phyloP scores from a whole-genome alignment of 345 rosid species.

The Aurinia saxatilis region DNA sequence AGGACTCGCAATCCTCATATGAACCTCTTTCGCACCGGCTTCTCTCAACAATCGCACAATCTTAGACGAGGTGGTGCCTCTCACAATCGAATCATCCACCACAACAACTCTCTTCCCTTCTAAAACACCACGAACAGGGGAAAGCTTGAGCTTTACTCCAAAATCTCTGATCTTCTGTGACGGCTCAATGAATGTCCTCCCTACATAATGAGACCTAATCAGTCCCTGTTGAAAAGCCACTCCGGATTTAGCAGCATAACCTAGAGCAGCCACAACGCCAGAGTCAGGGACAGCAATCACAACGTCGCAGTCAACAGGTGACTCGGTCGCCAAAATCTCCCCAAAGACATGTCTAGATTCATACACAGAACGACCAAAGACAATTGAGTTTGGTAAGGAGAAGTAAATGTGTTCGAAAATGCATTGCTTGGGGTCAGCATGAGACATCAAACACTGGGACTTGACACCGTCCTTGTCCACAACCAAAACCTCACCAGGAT shows the following conservation, averaged over 20 bases:
- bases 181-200: slow-evolving; percentile 96
- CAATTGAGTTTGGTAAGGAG: slow-evolving; percentile 70
- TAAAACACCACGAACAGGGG: slow-evolving; percentile 70
- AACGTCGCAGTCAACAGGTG: slow-evolving; percentile 82
- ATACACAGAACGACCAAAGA: slow-evolving; percentile 72
- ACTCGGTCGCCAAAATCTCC: slow-evolving; percentile 75
- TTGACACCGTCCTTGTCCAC: slow-evolving; percentile 83
- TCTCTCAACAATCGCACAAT: slow-evolving; percentile 78
- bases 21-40: slow-evolving; percentile 94
- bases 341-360: slow-evolving; percentile 58
- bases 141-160: slow-evolving; percentile 92
- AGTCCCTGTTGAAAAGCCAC: slow-evolving; percentile 86
- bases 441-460: slow-evolving; percentile 69
- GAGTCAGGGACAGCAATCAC: slow-evolving; percentile 98
- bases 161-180: slow-evolving; percentile 94
- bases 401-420: slow-evolving; percentile 94
- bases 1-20: slow-evolving; percentile 98
- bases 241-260: slow-evolving; percentile 81
- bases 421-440: slow-evolving; percentile 82
- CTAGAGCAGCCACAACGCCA: slow-evolving; percentile 96
- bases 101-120: slow-evolving; percentile 94
- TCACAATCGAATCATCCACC: slow-evolving; percentile 89
- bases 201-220: slow-evolving; percentile 93
- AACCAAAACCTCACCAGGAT: slow-evolving; percentile 86
- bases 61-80: slow-evolving; percentile 93